These are phyloP conservation scores for Mycocentrospora acerina DNA, from an alignment of 2,329 filamentous ascomycete species.

Conservation along the genomic window DNA sequence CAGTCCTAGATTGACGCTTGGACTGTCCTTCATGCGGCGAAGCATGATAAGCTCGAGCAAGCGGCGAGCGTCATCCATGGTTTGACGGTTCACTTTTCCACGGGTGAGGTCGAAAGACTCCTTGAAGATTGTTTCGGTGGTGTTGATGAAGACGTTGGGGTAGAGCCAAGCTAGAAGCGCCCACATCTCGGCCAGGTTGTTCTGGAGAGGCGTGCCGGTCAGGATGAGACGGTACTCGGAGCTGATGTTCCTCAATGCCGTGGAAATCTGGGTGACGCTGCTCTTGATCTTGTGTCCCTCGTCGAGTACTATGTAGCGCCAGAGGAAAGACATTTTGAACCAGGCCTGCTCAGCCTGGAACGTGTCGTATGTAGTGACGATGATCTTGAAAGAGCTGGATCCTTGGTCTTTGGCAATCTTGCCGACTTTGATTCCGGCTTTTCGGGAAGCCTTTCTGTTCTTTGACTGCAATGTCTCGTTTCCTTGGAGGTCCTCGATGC, in stretches of 20 bases:
- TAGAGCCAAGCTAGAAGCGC: constrained; percentile 60
- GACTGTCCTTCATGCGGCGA: constrained; percentile 58
- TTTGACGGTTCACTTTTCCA: constrained; percentile 55
- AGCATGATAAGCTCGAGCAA: constrained; percentile 62
- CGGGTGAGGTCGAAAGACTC: constrained; percentile 59
- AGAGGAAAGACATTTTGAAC: constrained; percentile 90
- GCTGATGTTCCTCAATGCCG: constrained; percentile 45
- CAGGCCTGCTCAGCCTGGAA: constrained; percentile 96
- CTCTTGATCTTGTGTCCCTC: constrained; percentile 99
- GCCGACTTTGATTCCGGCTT: constrained; percentile 53
- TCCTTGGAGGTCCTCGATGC: constrained; percentile 49
- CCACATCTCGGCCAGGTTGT: constrained; percentile 61
- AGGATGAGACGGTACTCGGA: constrained; percentile 54
- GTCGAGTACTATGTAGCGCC: constrained; percentile 99
- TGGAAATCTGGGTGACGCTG: constrained; percentile 48
- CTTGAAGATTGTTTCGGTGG: constrained; percentile 55
- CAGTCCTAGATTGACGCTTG: constrained; percentile 56
- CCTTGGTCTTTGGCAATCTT: constrained; percentile 27
- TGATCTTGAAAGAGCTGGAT: constrained; percentile 50
- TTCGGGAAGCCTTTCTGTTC: constrained; percentile 88
- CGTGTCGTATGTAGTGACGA: constrained; percentile 97
- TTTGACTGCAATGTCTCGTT: constrained; percentile 68
- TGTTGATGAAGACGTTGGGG: constrained; percentile 57
- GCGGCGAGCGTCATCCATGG: constrained; percentile 55
- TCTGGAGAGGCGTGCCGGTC: constrained; percentile 60